Evolutionary conservation across 768 basidiomycete species (phyloP), one percentile per base, ranked within the genome.

Genomic region (Termitomyces sp.): DNA sequence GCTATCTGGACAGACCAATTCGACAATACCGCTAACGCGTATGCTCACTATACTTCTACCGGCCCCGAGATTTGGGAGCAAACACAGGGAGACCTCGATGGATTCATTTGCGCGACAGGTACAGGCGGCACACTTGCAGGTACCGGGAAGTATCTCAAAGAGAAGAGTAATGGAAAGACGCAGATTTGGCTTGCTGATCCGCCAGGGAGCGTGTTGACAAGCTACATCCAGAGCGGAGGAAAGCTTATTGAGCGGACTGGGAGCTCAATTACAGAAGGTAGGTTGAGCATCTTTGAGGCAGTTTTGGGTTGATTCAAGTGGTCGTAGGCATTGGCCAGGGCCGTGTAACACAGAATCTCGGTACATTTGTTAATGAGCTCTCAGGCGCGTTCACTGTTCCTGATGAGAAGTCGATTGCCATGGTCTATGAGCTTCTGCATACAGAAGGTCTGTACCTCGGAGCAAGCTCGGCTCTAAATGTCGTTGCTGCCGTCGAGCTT

Each of bases 1-100:
- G 89, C 94, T 11, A 84, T 98, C 59, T 98, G 97, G 96, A 98
- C 94, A 8, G 84, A 99, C 78, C 97, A 99, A 75, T 98, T 99
- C 70, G 96, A 98, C 77, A 98, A 98, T 75, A 86, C 81, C 28
- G 94, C 96, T 20, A 99, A 99, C 71, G 86, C 96, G 16, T 68
- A 87, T 22, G 89, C 88, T 20, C 97, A 99, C 72, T 97, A 96
- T 73, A 70, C 79, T 42, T 86, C 94, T 4, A 99, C 96, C 4
- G 97, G 96, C 0, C 97, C 97, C 0, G 97, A 99, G 75, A 96
- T 99, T 56, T 97, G 94, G 94, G 84, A 85, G 56, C 96, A 98
- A 73, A 94, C 87, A 2, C 67, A 79, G 40, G 94, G 92, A 2
- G 77, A 82, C 15, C 61, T 98, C 1, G 90, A 97, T 69, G 97